These are phyloP conservation scores for Elaeagnus macrophylla DNA, from an alignment of 306 rosid species.

Conservation along the genomic window DNA sequence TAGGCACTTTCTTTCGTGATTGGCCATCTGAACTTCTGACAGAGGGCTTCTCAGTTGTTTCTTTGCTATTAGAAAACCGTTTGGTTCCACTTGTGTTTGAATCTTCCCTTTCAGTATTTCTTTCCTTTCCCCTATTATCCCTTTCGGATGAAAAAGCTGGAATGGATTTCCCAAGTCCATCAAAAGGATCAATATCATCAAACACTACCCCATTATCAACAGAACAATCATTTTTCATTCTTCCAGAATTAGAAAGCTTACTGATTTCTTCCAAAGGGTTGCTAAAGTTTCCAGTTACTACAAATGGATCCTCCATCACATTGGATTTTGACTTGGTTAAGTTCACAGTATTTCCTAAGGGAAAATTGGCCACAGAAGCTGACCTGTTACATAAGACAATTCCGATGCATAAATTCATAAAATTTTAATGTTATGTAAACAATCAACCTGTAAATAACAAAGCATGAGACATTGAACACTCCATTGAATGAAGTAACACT, in stretches of 20 bases:
- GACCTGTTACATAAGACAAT: slow-evolving; percentile 44
- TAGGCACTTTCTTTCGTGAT: slow-evolving; percentile 43
- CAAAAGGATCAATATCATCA: slow-evolving; percentile 81
- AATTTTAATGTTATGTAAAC: not conserved
- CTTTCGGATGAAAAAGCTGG: slow-evolving; percentile 66
- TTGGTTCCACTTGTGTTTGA: slow-evolving; percentile 33
- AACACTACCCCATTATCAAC: slow-evolving; percentile 45
- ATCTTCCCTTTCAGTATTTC: slow-evolving; percentile 44
- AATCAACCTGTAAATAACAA: too few relatives aligned
- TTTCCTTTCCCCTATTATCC: slow-evolving; percentile 39
- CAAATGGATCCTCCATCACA: slow-evolving; percentile 58
- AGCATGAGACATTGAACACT: too few relatives aligned
- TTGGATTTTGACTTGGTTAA: slow-evolving; percentile 47
- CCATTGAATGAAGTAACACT: too few relatives aligned
- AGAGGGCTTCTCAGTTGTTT: slow-evolving; percentile 41
- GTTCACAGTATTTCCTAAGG: slow-evolving; percentile 44
- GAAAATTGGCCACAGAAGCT: slow-evolving; percentile 38
- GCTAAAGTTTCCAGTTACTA: slow-evolving; percentile 39
- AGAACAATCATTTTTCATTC: slow-evolving; percentile 39
- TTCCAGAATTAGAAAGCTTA: slow-evolving; percentile 53
- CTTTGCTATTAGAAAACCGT: slow-evolving; percentile 27
- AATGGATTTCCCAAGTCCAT: slow-evolving; percentile 69
- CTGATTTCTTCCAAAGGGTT: slow-evolving; percentile 73
- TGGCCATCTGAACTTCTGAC: slow-evolving; percentile 49
- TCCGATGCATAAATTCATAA: not conserved